These are phyloP conservation scores for Clohesyomyces aquaticus DNA, from an alignment of 495 filamentous ascomycete species.

Conservation along the genomic window DNA sequence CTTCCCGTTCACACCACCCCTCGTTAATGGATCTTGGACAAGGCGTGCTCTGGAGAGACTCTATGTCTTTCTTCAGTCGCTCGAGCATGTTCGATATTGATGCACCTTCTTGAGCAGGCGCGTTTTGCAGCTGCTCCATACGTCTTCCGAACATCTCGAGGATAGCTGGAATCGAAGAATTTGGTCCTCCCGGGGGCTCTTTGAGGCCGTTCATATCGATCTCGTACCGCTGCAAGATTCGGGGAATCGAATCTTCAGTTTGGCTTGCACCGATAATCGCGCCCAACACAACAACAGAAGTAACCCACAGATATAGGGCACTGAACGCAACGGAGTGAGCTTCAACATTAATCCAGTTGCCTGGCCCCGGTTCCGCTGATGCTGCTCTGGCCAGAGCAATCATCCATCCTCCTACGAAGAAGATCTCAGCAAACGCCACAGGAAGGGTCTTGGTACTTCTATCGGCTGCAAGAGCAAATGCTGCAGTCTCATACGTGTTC, in stretches of 20 bases:
- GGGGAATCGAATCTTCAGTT: constrained; percentile 17
- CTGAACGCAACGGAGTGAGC: constrained; percentile 14
- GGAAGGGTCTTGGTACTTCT: constrained; percentile 18
- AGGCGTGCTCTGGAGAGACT: too few species aligned
- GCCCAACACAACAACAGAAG: constrained; percentile 7
- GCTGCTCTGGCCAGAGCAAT: constrained; percentile 18
- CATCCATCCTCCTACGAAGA: constrained; percentile 25
- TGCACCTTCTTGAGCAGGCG: too few species aligned
- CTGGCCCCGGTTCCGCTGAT: constrained; percentile 14
- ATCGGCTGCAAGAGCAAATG: constrained; percentile 17
- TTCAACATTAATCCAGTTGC: constrained; percentile 25
- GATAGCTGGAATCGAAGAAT: too few species aligned
- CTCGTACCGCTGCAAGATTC: constrained; percentile 13
- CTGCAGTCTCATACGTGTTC: constrained; percentile 27
- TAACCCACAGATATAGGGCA: constrained; percentile 25
- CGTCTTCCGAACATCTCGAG: too few species aligned
- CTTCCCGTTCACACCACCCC: constrained; percentile 1
- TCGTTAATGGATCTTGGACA: neutral
- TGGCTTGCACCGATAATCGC: constrained; percentile 16
- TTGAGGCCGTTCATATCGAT: neutral
- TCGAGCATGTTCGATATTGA: too few species aligned
- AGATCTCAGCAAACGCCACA: constrained; percentile 13
- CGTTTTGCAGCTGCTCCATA: too few species aligned
- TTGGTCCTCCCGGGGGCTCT: neutral
- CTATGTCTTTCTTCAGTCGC: too few species aligned